These are phyloP conservation scores for Melampsora americana DNA, from an alignment of 1,284 basidiomycete species.

Conservation along the genomic window DNA sequence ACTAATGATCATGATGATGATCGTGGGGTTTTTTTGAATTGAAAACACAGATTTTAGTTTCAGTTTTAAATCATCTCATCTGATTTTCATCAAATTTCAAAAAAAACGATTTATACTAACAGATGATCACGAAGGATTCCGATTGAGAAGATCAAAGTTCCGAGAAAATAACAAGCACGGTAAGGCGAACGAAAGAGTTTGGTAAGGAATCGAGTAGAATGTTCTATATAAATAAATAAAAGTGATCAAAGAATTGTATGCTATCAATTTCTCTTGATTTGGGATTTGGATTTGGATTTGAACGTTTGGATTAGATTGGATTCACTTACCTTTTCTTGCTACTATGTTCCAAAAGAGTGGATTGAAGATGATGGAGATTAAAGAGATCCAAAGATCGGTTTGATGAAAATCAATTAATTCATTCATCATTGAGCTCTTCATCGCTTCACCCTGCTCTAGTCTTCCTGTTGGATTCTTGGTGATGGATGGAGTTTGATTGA, in stretches of 20 bases:
- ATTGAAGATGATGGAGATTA: conserved; percentile 34
- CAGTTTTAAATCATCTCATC: no score
- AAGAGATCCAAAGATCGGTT: conserved; percentile 12
- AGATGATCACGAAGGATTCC: conserved; percentile 50
- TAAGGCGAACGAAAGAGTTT: conserved; percentile 49
- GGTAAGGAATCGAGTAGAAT: conserved; percentile 53
- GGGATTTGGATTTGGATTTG: background rate
- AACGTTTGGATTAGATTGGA: no score
- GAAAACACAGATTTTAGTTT: no score
- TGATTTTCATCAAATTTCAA: no score
- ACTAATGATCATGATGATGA: background rate
- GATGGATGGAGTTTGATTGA: no score
- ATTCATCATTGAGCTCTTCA: no score
- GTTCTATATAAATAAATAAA: conserved; percentile 45
- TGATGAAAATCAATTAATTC: conserved; percentile 33
- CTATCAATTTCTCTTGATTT: no score
- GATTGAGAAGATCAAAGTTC: conserved; percentile 50
- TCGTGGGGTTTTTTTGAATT: no score
- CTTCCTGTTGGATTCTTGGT: no score
- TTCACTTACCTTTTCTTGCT: conserved; percentile 31
- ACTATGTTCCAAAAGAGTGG: conserved; percentile 43
- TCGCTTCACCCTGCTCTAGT: no score
- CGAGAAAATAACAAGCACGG: conserved; percentile 53
- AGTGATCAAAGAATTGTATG: no score
- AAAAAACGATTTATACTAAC: no score